Evolutionary conservation across 1,284 basidiomycete genomes (phyloP).

Genomic region (Pseudozyma thailandica): DNA sequence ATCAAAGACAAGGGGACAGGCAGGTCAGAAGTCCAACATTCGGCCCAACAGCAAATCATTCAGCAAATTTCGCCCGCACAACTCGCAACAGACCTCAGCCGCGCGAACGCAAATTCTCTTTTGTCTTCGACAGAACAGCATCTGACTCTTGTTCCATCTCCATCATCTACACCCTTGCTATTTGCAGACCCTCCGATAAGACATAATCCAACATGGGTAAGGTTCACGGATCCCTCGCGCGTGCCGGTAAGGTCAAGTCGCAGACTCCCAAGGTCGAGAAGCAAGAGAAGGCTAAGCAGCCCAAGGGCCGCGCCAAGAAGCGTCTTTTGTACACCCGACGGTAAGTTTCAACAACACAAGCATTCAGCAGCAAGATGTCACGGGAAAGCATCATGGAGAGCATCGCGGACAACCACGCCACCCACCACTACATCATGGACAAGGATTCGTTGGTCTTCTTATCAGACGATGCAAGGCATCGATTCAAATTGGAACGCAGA

Average conservation of each 20-base stretch:
- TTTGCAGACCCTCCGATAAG: conserved; percentile 42
- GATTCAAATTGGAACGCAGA: no score
- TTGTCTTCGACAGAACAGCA: conserved; percentile 2
- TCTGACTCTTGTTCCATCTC: conserved; percentile 21
- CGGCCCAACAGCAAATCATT: neutral
- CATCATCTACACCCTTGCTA: neutral
- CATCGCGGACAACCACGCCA: neutral
- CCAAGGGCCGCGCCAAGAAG: conserved; percentile 97
- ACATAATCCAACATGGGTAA: conserved; percentile 71
- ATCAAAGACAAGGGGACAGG: no score
- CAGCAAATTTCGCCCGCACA: neutral
- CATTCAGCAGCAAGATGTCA: conserved; percentile 1
- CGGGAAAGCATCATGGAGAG: conserved; percentile 9
- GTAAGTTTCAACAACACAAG: conserved; percentile 71
- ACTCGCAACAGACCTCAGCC: conserved; percentile 11
- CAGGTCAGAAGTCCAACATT: neutral
- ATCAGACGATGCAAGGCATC: no score
- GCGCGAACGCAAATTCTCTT: neutral
- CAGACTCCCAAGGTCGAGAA: conserved; percentile 90
- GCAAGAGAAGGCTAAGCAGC: conserved; percentile 97
- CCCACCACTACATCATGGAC: neutral
- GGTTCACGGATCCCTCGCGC: conserved; percentile 99
- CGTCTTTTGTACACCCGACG: conserved; percentile 92
- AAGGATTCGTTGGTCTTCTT: no score
- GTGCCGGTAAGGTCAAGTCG: conserved; percentile 99